phyloP scores from a whole-genome alignment of 2,329 filamentous ascomycete genomes.

The Colletotrichum horii region DNA sequence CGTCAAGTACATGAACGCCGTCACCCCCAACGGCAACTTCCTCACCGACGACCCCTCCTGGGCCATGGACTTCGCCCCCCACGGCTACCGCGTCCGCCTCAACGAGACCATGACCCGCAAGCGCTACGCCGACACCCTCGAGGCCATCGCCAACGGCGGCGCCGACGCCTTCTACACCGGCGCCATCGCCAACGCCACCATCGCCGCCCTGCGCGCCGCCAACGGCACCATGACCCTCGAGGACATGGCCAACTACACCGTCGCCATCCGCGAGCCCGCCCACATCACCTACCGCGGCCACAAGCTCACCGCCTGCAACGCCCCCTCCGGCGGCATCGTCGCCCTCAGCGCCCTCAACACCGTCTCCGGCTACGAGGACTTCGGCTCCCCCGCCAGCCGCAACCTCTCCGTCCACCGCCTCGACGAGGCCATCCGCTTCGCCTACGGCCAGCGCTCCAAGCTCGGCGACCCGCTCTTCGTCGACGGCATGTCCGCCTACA shows the following conservation, averaged over 20 bases:
- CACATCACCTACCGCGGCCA: conserved; percentile 72
- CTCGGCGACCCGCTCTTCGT: conserved; percentile 82
- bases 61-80: conserved; percentile 85
- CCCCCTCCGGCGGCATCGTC: conserved; percentile 77
- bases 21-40: conserved; percentile 58
- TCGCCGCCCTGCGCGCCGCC: conserved; percentile 64
- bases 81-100: conserved; percentile 67
- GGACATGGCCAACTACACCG: conserved; percentile 75
- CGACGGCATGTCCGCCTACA: conserved; percentile 61
- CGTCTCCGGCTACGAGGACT: conserved; percentile 71
- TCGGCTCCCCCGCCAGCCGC: conserved; percentile 59
- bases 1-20: conserved; percentile 69
- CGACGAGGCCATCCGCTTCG: conserved; percentile 85
- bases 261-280: conserved; percentile 66
- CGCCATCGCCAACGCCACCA: conserved; percentile 71
- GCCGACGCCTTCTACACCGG: conserved; percentile 74
- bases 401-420: conserved; percentile 76
- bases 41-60: conserved; percentile 74
- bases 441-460: conserved; percentile 74
- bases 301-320: conserved; percentile 69
- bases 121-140: conserved; percentile 76
- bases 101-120: conserved; percentile 79
- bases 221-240: conserved; percentile 80
- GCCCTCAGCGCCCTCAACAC: conserved; percentile 77
- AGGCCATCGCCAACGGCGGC: conserved; percentile 70